Percentiles rank a stretch among this genome's conserved stretches.
Evolutionary conservation across 1,284 basidiomycete genomes (phyloP).

Genomic region (Erythrobasidium hasegawianum): DNA sequence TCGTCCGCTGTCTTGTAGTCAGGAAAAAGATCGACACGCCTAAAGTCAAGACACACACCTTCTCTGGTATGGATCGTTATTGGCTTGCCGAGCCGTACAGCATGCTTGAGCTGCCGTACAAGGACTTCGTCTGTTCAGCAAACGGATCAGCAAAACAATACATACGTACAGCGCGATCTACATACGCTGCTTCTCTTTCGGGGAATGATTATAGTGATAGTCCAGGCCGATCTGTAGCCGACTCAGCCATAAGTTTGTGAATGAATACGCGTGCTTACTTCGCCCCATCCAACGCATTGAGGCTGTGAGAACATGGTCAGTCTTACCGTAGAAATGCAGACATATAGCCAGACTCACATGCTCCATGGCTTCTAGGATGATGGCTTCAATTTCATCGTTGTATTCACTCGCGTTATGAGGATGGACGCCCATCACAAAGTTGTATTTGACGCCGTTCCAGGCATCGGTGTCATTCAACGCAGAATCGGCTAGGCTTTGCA

Average conservation of each 20-base stretch:
- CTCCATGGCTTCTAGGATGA: constrained; percentile 70
- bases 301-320: constrained; percentile 60
- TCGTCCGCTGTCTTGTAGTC: constrained; percentile 68
- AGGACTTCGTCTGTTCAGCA: constrained; percentile 55
- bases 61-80: constrained; percentile 72
- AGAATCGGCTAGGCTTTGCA: constrained; percentile 69
- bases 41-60: no score
- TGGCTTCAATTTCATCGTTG: constrained; percentile 62
- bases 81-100: constrained; percentile 64
- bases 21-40: no score
- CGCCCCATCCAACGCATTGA: constrained; percentile 75
- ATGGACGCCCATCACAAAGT: constrained; percentile 44
- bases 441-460: constrained; percentile 63
- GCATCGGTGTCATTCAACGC: constrained; percentile 57
- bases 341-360: constrained; percentile 75
- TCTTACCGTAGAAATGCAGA: no score
- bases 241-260: not conserved
- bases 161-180: not conserved
- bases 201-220: constrained; percentile 73
- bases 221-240: constrained; percentile 67
- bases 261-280: constrained; percentile 5
- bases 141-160: not conserved
- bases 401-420: constrained; percentile 66
- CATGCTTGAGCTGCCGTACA: constrained; percentile 61
- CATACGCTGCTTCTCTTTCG: constrained; percentile 59